Percentiles rank a stretch among this genome's conserved stretches.
These are phyloP conservation scores for Neurospora sp. DNA, from an alignment of 495 filamentous ascomycete genomes.

Conservation along the genomic window DNA sequence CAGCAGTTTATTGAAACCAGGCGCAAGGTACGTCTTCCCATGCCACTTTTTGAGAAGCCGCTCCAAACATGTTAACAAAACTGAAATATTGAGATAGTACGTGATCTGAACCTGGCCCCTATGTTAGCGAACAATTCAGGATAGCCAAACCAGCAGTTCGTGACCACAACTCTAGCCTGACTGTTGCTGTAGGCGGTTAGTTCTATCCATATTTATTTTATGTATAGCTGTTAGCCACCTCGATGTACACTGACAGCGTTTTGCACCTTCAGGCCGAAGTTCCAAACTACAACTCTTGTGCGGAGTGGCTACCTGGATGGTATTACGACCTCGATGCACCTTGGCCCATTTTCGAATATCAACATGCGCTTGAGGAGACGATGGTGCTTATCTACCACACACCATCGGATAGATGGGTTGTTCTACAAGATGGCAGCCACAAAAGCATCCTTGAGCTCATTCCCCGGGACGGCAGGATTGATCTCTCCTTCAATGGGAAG, in stretches of 20 bases:
- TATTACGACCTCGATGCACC: not conserved
- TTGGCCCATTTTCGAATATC: not conserved
- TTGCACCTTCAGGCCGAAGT: not conserved
- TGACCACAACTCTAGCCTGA: not conserved
- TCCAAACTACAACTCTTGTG: not conserved
- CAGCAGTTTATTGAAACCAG: not conserved
- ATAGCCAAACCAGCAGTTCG: not conserved
- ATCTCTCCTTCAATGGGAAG: not conserved
- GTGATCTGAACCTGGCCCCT: not conserved
- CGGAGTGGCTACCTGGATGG: not conserved
- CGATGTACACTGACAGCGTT: not conserved
- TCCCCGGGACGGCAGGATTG: not conserved
- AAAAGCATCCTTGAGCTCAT: not conserved
- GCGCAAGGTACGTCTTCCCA: not conserved
- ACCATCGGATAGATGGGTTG: no score
- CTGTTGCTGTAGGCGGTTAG: not conserved
- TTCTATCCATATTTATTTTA: not conserved
- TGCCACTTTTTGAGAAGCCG: not conserved
- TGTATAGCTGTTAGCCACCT: not conserved
- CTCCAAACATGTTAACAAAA: not conserved
- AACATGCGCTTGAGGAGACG: not conserved
- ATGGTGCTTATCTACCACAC: no score
- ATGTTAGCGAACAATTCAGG: not conserved
- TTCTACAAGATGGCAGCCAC: not conserved
- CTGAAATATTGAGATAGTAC: not conserved